Conservation (phyloP, 1,284 basidiomycete species). For the Albatrellus sp. region DNA sequence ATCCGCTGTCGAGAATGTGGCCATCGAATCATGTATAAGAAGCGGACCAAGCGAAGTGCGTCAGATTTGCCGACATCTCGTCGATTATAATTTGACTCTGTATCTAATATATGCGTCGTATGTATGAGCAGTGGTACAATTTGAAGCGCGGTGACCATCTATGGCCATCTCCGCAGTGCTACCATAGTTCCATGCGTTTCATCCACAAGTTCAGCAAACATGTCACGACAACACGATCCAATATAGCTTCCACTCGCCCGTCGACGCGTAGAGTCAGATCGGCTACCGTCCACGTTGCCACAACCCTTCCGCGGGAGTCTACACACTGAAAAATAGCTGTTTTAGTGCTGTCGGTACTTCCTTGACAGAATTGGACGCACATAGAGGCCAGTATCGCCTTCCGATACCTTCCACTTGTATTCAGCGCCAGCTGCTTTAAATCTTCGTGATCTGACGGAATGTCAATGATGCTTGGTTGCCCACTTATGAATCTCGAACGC, state of each 20-base stretch:
- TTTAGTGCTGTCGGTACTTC: not conserved
- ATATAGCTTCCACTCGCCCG: constrained; percentile 24
- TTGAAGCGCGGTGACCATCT: constrained; percentile 60
- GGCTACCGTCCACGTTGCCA: constrained; percentile 37
- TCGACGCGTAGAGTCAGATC: constrained; percentile 27
- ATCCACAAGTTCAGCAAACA: constrained; percentile 45
- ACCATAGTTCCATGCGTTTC: constrained; percentile 19
- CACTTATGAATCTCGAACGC: constrained; percentile 8
- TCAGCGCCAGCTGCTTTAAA: constrained; percentile 37
- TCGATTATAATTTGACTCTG: constrained; percentile 2
- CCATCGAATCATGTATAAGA: constrained; percentile 99
- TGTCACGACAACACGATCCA: constrained; percentile 44
- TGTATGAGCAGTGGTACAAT: constrained; percentile 62
- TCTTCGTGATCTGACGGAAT: constrained; percentile 31
- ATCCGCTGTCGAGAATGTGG: constrained; percentile 97
- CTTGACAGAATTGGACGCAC: constrained; percentile 21
- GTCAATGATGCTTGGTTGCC: no score
- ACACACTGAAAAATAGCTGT: constrained; percentile 28
- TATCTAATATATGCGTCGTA: not conserved
- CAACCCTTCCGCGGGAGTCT: constrained; percentile 31
- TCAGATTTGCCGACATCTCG: constrained; percentile 15
- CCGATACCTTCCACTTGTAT: constrained; percentile 47
- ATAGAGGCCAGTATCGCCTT: constrained; percentile 31
- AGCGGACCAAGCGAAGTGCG: constrained; percentile 89
- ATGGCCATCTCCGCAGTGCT: not conserved